These are phyloP conservation scores for Brachypodium distachyon DNA, from an alignment of 202 grass and related monocot genomes.

Conservation along the genomic window DNA sequence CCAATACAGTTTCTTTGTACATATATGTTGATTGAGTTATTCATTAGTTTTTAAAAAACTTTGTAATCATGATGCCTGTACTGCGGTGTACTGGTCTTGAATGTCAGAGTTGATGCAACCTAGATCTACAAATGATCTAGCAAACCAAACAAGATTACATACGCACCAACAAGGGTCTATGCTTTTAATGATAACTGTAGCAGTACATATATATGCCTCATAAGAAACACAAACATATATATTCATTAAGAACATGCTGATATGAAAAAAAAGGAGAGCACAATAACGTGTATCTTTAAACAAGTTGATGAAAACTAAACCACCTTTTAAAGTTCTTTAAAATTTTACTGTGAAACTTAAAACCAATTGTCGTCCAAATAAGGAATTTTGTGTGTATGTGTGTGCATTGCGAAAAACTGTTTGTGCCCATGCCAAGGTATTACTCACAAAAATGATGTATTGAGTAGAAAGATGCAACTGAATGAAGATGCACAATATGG, in stretches of 20 bases:
- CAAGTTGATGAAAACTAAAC: no score
- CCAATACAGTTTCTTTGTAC: background rate
- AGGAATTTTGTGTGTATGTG: background rate
- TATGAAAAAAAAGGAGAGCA: no score
- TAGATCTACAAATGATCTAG: background rate
- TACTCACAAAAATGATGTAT: background rate
- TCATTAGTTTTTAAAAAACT: background rate
- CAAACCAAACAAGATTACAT: background rate
- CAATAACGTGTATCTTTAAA: no score
- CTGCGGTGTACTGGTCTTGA: no score
- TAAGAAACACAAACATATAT: background rate
- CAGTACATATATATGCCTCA: background rate
- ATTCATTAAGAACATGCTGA: background rate
- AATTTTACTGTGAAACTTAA: no score
- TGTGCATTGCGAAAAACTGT: background rate
- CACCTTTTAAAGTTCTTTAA: no score
- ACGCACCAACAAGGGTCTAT: background rate
- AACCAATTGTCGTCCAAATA: background rate
- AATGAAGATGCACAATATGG: no score
- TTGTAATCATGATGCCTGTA: background rate
- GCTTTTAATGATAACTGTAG: background rate
- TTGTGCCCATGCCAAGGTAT: background rate
- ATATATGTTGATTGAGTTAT: background rate
- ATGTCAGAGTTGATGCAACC: no score
- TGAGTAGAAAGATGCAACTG: background rate